Conservation (phyloP, 1,284 basidiomycete genomes). For the Termitomyces sp. region DNA sequence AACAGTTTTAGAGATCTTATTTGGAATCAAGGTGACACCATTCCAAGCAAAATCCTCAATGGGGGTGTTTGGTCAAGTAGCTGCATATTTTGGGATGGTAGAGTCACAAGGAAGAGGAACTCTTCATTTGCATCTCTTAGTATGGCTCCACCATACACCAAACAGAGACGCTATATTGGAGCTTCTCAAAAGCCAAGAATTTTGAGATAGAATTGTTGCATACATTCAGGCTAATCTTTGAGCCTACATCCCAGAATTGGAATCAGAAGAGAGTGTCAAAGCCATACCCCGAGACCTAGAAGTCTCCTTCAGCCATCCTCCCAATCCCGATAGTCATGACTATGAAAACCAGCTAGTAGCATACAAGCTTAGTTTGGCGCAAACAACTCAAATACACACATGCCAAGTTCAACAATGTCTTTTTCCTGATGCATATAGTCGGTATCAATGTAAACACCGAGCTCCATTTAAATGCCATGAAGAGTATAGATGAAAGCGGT, state of each 20-base stretch:
- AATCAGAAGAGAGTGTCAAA: conserved; percentile 14
- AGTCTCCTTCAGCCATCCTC: conserved; percentile 27
- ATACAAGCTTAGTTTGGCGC: too few relatives aligned
- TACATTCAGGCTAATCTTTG: conserved; percentile 26
- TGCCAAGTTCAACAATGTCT: conserved; percentile 26
- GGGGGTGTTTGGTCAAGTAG: conserved; percentile 21
- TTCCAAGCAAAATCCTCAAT: conserved; percentile 8
- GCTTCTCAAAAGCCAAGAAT: conserved; percentile 22
- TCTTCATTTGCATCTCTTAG: conserved; percentile 25
- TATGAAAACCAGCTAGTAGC: conserved; percentile 15
- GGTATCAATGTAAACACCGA: conserved; percentile 26
- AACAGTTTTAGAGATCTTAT: conserved; percentile 27
- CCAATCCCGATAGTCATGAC: conserved; percentile 17
- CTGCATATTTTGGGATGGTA: conserved; percentile 24
- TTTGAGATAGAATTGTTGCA: conserved; percentile 20
- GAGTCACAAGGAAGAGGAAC: conserved; percentile 28
- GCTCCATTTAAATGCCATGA: conserved; percentile 27
- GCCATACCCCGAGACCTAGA: conserved; percentile 17
- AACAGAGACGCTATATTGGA: conserved; percentile 21
- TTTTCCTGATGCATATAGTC: conserved; percentile 14
- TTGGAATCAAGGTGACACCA: conserved; percentile 27
- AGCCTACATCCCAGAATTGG: conserved; percentile 23
- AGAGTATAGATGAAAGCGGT: conserved; percentile 13
- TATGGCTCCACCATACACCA: conserved; percentile 28
- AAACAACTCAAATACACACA: conserved; percentile 32